These are phyloP conservation scores for Albugo laibachii DNA, from an alignment of 352 stramenopile species.

Conservation along the genomic window DNA sequence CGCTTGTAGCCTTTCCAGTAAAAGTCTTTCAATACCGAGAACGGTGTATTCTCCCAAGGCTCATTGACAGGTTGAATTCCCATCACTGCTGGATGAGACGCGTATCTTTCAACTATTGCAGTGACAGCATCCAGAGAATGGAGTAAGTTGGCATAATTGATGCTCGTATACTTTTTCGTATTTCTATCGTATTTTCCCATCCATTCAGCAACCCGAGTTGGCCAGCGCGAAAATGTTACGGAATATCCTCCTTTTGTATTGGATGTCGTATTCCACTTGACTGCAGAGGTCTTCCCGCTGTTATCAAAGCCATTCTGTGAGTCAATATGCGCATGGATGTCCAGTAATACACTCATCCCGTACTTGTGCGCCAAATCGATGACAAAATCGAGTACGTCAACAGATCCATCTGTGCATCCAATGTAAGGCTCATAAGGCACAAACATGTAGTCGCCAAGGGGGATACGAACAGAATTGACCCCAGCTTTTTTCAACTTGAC, in stretches of 20 bases:
- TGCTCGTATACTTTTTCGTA: constrained; percentile 67
- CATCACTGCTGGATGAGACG: constrained; percentile 70
- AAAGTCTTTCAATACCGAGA: constrained; percentile 84
- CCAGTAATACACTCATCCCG: constrained; percentile 75
- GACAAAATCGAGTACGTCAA: constrained; percentile 80
- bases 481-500: constrained; percentile 52
- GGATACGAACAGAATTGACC: constrained; percentile 71
- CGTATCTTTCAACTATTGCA: constrained; percentile 80
- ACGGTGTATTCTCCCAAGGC: constrained; percentile 87
- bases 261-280: constrained; percentile 78
- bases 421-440: constrained; percentile 85
- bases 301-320: constrained; percentile 95
- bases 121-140: constrained; percentile 82
- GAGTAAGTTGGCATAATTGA: constrained; percentile 84
- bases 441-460: constrained; percentile 92
- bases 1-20: constrained; percentile 94
- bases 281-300: constrained; percentile 61
- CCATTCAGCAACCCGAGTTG: constrained; percentile 80
- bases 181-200: constrained; percentile 77
- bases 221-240: constrained; percentile 85
- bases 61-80: constrained; percentile 90
- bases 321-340: constrained; percentile 84
- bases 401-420: constrained; percentile 81
- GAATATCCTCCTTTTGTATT: constrained; percentile 46
- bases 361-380: constrained; percentile 72